Percentiles rank a stretch among this genome's conserved stretches.
phyloP scores from a whole-genome alignment of 805 yeast genomes.

The Ogataea kodamae region DNA sequence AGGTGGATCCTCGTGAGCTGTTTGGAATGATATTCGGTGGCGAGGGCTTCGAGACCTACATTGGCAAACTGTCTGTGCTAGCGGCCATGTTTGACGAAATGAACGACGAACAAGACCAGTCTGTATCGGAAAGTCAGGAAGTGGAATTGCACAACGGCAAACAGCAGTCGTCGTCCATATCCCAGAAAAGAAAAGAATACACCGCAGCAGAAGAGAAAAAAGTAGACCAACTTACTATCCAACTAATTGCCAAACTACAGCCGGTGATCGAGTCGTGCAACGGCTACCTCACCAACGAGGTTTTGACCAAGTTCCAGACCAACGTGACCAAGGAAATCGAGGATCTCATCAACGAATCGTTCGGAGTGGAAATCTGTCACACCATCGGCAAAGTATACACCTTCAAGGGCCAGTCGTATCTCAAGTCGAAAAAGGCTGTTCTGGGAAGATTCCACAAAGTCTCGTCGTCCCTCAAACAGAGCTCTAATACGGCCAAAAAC shows the following conservation, averaged over 20 bases:
- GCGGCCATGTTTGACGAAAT: conserved; percentile 56
- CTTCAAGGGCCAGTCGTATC: conserved; percentile 59
- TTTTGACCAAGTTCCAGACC: conserved; percentile 50
- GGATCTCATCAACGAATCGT: conserved; percentile 73
- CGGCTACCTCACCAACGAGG: conserved; percentile 41
- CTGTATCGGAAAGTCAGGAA: conserved; percentile 16
- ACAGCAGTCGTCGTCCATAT: conserved; percentile 3
- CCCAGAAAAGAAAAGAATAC: conserved; percentile 16
- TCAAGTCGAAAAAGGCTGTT: conserved; percentile 65
- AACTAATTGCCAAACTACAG: conserved; percentile 40
- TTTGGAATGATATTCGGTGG: conserved; percentile 81
- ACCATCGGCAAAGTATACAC: conserved; percentile 67
- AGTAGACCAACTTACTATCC: conserved; percentile 57
- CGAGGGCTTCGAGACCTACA: conserved; percentile 79
- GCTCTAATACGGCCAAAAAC: conserved; percentile 69
- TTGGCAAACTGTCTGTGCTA: conserved; percentile 82
- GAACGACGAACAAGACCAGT: conserved; percentile 28
- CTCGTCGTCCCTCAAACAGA: conserved; percentile 68
- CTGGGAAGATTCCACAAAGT: conserved; percentile 55
- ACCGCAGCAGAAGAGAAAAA: conserved; percentile 33
- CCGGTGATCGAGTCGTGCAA: conserved; percentile 39
- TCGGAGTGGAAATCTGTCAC: conserved; percentile 79
- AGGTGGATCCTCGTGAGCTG: conserved; percentile 71
- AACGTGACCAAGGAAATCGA: conserved; percentile 82
- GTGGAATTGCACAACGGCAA: conserved; percentile 11